phyloP scores from a whole-genome alignment of 2,329 filamentous ascomycete genomes.

The Rhynchosporium graminicola region DNA sequence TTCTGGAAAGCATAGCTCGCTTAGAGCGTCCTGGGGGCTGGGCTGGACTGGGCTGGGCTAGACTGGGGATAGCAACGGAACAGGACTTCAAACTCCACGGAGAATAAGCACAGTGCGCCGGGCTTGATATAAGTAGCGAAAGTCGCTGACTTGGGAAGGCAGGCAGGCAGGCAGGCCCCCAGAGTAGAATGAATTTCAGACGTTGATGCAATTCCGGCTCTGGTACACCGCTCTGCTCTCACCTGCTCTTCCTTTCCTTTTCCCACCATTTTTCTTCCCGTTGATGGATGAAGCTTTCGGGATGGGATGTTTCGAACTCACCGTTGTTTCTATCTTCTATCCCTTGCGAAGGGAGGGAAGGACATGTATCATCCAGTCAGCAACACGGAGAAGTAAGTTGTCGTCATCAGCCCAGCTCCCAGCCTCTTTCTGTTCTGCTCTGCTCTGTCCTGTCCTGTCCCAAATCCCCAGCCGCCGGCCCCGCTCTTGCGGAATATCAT shows the following conservation, averaged over 20 bases:
- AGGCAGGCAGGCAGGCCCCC: background rate
- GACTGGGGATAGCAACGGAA: too few relatives aligned
- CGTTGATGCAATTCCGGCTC: conserved; percentile 11
- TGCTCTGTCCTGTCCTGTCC: conserved; percentile 1
- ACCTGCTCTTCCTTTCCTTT: conserved; percentile 8
- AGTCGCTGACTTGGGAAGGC: background rate
- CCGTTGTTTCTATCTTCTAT: background rate
- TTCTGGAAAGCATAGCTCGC: too few relatives aligned
- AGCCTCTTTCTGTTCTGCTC: background rate
- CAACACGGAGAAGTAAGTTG: background rate
- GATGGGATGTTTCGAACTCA: conserved; percentile 8
- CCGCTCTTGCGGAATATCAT: background rate
- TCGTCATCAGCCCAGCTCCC: conserved; percentile 6
- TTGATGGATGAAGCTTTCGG: background rate
- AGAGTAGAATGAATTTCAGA: background rate
- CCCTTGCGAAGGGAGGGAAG: background rate
- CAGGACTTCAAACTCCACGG: too few relatives aligned
- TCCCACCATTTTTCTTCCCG: background rate
- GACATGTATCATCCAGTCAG: too few relatives aligned
- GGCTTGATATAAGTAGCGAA: too few relatives aligned
- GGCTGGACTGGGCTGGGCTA: too few relatives aligned
- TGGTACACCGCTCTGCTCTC: conserved; percentile 5
- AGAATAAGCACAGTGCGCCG: too few relatives aligned
- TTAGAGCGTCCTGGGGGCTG: too few relatives aligned
- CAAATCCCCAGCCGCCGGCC: background rate